Conservation (phyloP, 2,329 filamentous ascomycete genomes). For the Venturia effusa region DNA sequence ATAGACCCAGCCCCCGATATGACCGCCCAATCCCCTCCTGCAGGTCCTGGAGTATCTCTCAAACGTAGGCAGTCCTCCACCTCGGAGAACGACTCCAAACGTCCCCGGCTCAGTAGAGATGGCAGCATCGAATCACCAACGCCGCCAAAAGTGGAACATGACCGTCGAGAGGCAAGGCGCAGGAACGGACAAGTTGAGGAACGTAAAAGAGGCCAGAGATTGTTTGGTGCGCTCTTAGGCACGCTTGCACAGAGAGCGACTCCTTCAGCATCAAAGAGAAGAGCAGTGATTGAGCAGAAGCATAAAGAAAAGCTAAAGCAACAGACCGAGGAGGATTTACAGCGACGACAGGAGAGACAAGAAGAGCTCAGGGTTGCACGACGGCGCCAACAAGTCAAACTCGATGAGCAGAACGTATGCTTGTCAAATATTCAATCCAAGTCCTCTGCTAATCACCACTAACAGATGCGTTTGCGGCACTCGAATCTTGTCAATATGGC, state of each 20-base stretch:
- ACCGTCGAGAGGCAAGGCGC: slow-evolving; percentile 25
- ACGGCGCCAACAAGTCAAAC: slow-evolving; percentile 58
- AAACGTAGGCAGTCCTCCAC: slow-evolving; percentile 47
- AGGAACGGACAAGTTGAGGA: slow-evolving; percentile 54
- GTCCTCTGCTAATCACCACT: slow-evolving; percentile 17
- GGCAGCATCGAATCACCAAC: slow-evolving; percentile 13
- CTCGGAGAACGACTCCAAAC: slow-evolving; percentile 40
- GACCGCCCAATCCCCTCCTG: slow-evolving; percentile 16
- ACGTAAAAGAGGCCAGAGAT: slow-evolving; percentile 69
- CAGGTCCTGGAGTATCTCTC: slow-evolving; percentile 15
- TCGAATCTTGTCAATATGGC: slow-evolving; percentile 60
- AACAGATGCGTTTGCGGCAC: slow-evolving; percentile 65
- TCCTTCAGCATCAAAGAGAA: slow-evolving; percentile 53
- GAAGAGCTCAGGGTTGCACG: slow-evolving; percentile 52
- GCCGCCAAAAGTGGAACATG: slow-evolving; percentile 13
- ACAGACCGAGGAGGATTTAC: slow-evolving; percentile 56
- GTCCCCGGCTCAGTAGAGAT: slow-evolving; percentile 37
- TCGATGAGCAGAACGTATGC: slow-evolving; percentile 68
- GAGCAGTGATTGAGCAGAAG: slow-evolving; percentile 70
- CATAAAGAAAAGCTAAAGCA: slow-evolving; percentile 66
- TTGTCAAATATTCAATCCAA: neutral
- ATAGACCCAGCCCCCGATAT: slow-evolving; percentile 19
- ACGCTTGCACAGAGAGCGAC: slow-evolving; percentile 64
- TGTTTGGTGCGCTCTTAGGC: slow-evolving; percentile 74
- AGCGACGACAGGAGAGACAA: slow-evolving; percentile 53